Base-by-base conservation (phyloP, 2,329 filamentous ascomycete species). In the Cytospora piceae region DNA sequence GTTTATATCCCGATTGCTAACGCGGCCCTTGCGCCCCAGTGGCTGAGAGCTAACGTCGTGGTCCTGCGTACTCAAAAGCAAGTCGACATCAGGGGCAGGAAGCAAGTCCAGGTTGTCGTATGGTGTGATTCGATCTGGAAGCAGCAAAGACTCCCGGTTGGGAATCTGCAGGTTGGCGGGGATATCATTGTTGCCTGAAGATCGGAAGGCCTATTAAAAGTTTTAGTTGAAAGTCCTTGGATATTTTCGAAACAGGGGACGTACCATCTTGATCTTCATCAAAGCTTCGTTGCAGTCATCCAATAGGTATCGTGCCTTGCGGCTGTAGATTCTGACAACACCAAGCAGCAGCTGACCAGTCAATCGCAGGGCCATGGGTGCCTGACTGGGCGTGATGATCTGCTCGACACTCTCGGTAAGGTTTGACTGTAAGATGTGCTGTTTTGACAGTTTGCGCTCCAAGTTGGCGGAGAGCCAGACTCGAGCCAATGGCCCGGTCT, bases 391-490 rank as follows among this genome's bases (percentile, higher is more conserved):
- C 66, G 92, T 92, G 71, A 98, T 95, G 77, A 99, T 99, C 71
- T 93, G 93, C 77, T 93, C 91, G 70, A 99, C 94, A 78, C 94
- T 97, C 80, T 93, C 92, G 73, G 94, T 91, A 72, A 99, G 91
- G 80, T 97, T 96, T 67, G 94, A 94, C 76, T 97, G 93, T 70
- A 99, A 78, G 71, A 98, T 95, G 74, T 97, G 93, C 69, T 93
- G 93, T 81, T 99, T 99, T 72, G 94, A 96, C 67, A 99, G 88
- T 82, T 98, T 99, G 83, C 94, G 93, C 86, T 98, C 95, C 70
- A 98, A 85, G 79, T 98, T 99, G 82, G 95, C 93, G 37, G 95
- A 97, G 68, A 98, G 87, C 95, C 95, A 99, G 81, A 98, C 94
- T 76, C 93, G 92, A 80, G 95, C 95, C 83, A 99, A 81, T 74